phyloP scores from a whole-genome alignment of 2,329 filamentous ascomycete species.

The Scortechinia acanthostroma region DNA sequence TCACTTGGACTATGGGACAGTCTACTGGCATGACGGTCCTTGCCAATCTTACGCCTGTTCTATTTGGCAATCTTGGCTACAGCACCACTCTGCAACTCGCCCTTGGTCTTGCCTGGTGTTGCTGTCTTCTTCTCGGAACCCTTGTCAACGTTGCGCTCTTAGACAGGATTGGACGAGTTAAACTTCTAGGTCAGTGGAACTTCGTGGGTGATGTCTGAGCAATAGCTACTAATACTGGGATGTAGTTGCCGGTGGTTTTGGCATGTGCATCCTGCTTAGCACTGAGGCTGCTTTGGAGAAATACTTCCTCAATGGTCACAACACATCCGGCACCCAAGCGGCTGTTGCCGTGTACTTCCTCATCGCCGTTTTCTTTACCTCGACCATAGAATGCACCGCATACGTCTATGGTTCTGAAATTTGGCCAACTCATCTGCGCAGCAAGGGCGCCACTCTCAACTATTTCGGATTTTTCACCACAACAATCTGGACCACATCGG shows the following conservation, averaged over 20 bases:
- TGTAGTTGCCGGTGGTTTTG: too few relatives aligned
- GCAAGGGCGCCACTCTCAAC: background rate
- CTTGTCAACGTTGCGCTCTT: conserved; percentile 6
- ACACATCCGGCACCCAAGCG: background rate
- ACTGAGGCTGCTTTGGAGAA: too few relatives aligned
- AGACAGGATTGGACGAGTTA: conserved; percentile 7
- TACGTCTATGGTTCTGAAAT: background rate
- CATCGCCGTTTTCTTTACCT: too few relatives aligned
- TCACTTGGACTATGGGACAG: conserved; percentile 4
- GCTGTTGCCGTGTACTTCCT: background rate
- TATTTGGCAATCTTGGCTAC: conserved; percentile 7
- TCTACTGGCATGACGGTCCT: conserved; percentile 6
- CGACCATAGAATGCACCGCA: too few relatives aligned
- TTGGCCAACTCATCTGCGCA: background rate
- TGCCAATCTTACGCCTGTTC: background rate
- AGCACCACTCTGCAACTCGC: conserved; percentile 4
- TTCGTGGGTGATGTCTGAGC: too few relatives aligned
- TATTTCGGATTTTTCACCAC: background rate
- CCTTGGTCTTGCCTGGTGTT: conserved; percentile 5
- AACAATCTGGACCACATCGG: background rate
- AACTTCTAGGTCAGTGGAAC: too few relatives aligned
- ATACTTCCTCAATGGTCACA: too few relatives aligned
- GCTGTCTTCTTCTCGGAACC: conserved; percentile 5
- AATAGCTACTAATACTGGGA: too few relatives aligned
- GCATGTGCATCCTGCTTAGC: too few relatives aligned